phyloP scores from a whole-genome alignment of 2,329 filamentous ascomycete genomes.

The Zasmidium citrigriseum region DNA sequence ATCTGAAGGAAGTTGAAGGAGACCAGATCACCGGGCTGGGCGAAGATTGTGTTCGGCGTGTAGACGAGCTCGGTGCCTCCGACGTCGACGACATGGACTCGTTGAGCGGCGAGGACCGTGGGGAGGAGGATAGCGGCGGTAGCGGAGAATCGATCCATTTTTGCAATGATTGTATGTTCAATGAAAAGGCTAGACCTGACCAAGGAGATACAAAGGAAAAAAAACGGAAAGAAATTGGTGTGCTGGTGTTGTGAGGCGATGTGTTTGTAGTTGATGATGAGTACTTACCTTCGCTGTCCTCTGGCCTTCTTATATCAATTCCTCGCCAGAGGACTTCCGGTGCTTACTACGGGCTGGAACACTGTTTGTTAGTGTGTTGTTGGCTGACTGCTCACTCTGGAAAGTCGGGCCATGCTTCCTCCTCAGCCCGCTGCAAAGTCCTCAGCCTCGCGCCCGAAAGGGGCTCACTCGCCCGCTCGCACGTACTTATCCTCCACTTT shows the following conservation, averaged over 20 bases:
- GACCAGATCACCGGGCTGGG: neutral
- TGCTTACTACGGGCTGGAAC: too few species aligned
- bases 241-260: neutral
- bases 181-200: neutral
- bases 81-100: neutral
- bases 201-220: neutral
- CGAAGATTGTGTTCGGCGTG: neutral
- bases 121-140: neutral
- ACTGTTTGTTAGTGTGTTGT: too few species aligned
- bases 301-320: too few species aligned
- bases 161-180: neutral
- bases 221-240: neutral
- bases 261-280: too few species aligned
- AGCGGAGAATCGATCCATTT: neutral
- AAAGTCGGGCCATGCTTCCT: too few species aligned
- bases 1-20: neutral
- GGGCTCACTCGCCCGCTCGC: too few species aligned
- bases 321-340: too few species aligned
- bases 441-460: too few species aligned
- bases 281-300: too few species aligned
- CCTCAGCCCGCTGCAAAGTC: too few species aligned
- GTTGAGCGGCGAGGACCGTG: neutral
- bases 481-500: too few species aligned
- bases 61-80: neutral
- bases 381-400: too few species aligned